Evolutionary conservation across 257 asterid genomes (phyloP), one percentile per base, ranked within the genome.

Genomic region (Solanum paucissectum): DNA sequence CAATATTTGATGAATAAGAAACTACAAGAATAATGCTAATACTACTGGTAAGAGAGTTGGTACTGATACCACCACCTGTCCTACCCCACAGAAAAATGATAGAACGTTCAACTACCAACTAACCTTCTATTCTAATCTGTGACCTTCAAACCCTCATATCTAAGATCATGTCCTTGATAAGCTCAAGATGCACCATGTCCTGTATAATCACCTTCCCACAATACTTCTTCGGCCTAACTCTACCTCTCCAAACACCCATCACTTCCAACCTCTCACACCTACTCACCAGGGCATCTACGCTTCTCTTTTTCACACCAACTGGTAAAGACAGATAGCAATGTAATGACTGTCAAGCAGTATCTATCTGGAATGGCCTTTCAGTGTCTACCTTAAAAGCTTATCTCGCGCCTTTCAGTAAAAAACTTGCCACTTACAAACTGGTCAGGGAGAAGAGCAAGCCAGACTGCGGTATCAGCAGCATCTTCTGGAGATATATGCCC

Each of bases 401-500:
- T 94, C 91, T 96, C 98, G 13, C 96, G 98, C 64, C 98, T 94
- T 92, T 95, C 99, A 0, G 96, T 94, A 5, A 94, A 96, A 87
- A 95, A 95, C 49, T 92, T 95, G 27, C 99, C 99, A 37, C 92
- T 94, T 29, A 89, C 88, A 27, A 87, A 90, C 73, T 88, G 93
- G 18, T 94, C 95, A 3, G 95, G 96, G 29, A 93, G 94, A 86
- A 96, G 89, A n/a, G 98, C 95, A 76, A 96, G 96, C 99, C 98
- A 96, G n/a, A 96, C 96, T 12, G 97, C 97, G 64, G 99, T 96
- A 88, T 96, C 98, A 52, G 99, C 99, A n/a, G 95, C 98, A 33
- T 96, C 98, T 87, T 93, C 98, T 0, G 98, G 99, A 84, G 91
- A 85, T 40, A 90, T 90, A 75, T 94, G 94, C 37, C 99, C 98